Conservation (phyloP, 108 stramenopile genomes). For the Skeletonema tropicum region DNA sequence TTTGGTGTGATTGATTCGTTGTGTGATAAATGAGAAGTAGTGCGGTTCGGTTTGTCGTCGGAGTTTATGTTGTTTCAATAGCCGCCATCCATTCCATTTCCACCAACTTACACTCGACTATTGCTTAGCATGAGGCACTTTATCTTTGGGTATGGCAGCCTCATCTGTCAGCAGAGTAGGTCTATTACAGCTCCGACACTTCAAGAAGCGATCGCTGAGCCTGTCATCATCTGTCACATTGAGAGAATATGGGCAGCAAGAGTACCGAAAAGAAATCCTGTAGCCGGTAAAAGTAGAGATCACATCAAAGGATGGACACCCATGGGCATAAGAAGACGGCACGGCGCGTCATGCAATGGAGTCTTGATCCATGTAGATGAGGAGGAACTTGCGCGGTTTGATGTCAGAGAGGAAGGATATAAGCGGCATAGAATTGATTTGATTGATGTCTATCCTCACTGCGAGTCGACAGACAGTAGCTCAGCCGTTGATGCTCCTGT, state of each 20-base stretch:
- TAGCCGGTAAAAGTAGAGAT: neutral
- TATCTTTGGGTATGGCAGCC: constrained; percentile 77
- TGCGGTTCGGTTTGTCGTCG: no score
- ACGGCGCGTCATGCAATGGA: constrained; percentile 57
- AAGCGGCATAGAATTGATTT: constrained; percentile 49
- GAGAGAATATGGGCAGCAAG: constrained; percentile 69
- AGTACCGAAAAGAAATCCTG: neutral
- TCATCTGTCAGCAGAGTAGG: constrained; percentile 66
- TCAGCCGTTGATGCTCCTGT: neutral
- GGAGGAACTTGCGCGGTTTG: constrained; percentile 55
- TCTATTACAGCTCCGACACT: constrained; percentile 64
- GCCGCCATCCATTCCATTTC: no score
- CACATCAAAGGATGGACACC: constrained; percentile 48
- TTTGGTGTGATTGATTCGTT: no score
- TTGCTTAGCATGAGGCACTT: constrained; percentile 61
- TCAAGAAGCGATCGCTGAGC: constrained; percentile 33
- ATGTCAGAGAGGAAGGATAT: constrained; percentile 70
- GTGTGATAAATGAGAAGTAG: no score
- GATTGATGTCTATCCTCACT: constrained; percentile 38
- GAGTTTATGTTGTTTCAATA: no score
- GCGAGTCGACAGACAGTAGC: neutral
- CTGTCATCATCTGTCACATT: constrained; percentile 53
- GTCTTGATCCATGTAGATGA: constrained; percentile 63
- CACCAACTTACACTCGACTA: no score
- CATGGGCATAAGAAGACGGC: constrained; percentile 61